Percentiles rank a stretch among this genome's conserved stretches.
phyloP scores from a whole-genome alignment of 768 basidiomycete species.

The Cystofilobasidium ferigula region DNA sequence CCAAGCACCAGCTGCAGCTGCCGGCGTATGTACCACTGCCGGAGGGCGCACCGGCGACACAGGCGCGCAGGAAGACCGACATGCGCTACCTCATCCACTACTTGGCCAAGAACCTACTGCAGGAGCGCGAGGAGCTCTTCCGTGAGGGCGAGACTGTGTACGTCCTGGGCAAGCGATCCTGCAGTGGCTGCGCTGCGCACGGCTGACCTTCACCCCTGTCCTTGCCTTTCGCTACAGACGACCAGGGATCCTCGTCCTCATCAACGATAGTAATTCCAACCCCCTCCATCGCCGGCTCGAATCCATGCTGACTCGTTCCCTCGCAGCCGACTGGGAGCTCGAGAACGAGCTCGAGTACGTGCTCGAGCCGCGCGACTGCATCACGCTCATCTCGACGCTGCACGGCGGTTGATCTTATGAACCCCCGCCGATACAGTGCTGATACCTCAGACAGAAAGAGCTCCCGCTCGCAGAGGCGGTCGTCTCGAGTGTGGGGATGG shows the following conservation, averaged over 20 bases:
- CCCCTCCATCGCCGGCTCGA: neutral
- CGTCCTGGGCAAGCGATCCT: conserved; percentile 28
- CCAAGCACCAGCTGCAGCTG: conserved; percentile 17
- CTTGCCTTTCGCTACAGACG: conserved; percentile 49
- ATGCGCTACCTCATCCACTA: conserved; percentile 67
- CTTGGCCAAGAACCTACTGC: conserved; percentile 64
- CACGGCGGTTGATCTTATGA: conserved; percentile 59
- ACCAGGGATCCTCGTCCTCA: conserved; percentile 89
- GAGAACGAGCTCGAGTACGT: conserved; percentile 84
- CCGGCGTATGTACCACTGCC: conserved; percentile 4
- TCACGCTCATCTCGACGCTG: conserved; percentile 92
- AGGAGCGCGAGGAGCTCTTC: conserved; percentile 79
- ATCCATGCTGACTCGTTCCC: neutral
- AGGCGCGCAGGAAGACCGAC: conserved; percentile 47
- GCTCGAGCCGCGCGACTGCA: conserved; percentile 67
- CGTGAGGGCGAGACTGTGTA: conserved; percentile 78
- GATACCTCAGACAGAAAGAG: too few species aligned
- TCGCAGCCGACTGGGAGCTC: conserved; percentile 77
- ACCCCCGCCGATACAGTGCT: neutral
- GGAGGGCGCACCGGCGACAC: conserved; percentile 18
- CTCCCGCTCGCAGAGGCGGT: neutral
- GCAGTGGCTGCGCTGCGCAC: neutral
- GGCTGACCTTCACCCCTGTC: neutral
- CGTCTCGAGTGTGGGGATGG: too few species aligned
- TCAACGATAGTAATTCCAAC: conserved; percentile 57